phyloP scores from a whole-genome alignment of 805 yeast genomes.

The Maudiozyma bulderi region DNA sequence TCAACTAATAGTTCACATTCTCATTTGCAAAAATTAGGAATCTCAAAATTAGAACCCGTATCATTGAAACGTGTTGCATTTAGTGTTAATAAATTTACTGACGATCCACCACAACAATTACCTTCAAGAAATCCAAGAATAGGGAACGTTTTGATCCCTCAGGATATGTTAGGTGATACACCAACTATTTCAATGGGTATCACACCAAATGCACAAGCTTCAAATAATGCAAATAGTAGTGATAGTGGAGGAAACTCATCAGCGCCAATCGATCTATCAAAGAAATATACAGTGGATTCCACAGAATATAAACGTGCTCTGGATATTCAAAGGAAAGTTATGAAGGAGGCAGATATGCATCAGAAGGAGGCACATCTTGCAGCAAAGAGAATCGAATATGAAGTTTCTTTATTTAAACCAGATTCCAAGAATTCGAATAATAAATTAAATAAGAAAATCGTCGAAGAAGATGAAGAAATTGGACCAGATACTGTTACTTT shows the following conservation, averaged over 20 bases:
- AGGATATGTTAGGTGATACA: conserved; percentile 48
- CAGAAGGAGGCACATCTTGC: conserved; percentile 68
- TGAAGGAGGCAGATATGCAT: conserved; percentile 57
- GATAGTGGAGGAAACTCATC: neutral
- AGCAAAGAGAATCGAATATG: conserved; percentile 59
- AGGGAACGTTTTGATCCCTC: conserved; percentile 69
- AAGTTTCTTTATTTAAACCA: conserved; percentile 41
- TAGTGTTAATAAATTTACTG: conserved; percentile 59
- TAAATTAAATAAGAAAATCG: neutral
- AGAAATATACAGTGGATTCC: conserved; percentile 16
- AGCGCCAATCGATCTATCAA: neutral
- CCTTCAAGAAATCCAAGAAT: conserved; percentile 75
- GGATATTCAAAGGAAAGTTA: conserved; percentile 46
- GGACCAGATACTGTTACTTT: neutral
- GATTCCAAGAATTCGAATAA: neutral
- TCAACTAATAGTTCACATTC: neutral
- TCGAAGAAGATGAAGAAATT: neutral
- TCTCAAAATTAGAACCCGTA: conserved; percentile 13
- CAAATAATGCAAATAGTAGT: conserved; percentile 11
- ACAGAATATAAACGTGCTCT: conserved; percentile 44
- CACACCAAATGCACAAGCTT: conserved; percentile 32
- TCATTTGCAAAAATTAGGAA: neutral
- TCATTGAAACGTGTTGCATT: conserved; percentile 60
- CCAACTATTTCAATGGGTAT: conserved; percentile 65
- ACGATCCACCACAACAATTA: conserved; percentile 89